Conservation (phyloP, 148 eudicot species). For the Camellia japonica region DNA sequence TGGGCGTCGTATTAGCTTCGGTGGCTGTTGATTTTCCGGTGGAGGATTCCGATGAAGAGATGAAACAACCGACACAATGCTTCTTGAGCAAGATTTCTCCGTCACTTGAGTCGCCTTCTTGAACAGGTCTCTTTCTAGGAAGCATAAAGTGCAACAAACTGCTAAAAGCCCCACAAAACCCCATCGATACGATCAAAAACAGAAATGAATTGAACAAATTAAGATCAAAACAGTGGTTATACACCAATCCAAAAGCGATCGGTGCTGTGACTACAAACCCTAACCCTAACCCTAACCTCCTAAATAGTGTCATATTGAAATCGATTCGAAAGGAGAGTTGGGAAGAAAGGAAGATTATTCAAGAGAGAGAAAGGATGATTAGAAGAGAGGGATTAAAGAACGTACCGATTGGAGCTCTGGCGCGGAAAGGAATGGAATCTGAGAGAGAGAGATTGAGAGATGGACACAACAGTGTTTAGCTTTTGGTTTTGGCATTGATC, state of each 20-base stretch:
- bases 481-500: slow-evolving; percentile 7
- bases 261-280: slow-evolving; percentile 22
- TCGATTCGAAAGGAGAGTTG: slow-evolving; percentile 17
- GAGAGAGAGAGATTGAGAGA: slow-evolving; percentile 7
- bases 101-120: slow-evolving; percentile 24
- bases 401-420: slow-evolving; percentile 41
- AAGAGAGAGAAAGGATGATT: not conserved
- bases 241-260: slow-evolving; percentile 25
- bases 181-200: slow-evolving; percentile 24
- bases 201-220: slow-evolving; percentile 20
- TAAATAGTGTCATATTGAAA: slow-evolving; percentile 19
- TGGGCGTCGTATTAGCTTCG: not conserved
- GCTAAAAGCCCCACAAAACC: slow-evolving; percentile 42
- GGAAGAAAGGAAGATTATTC: slow-evolving; percentile 19
- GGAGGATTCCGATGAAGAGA: slow-evolving; percentile 16
- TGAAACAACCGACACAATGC: slow-evolving; percentile 31
- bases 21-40: not conserved
- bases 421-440: slow-evolving; percentile 14
- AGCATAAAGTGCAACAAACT: slow-evolving; percentile 75
- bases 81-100: slow-evolving; percentile 35
- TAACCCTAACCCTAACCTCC: slow-evolving; percentile 31
- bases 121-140: slow-evolving; percentile 65
- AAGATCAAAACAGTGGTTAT: slow-evolving; percentile 11
- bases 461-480: not conserved
- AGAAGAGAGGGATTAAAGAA: slow-evolving; percentile 17